Conservation (phyloP, 805 yeast species). For the Starmerella gropengiesseri region DNA sequence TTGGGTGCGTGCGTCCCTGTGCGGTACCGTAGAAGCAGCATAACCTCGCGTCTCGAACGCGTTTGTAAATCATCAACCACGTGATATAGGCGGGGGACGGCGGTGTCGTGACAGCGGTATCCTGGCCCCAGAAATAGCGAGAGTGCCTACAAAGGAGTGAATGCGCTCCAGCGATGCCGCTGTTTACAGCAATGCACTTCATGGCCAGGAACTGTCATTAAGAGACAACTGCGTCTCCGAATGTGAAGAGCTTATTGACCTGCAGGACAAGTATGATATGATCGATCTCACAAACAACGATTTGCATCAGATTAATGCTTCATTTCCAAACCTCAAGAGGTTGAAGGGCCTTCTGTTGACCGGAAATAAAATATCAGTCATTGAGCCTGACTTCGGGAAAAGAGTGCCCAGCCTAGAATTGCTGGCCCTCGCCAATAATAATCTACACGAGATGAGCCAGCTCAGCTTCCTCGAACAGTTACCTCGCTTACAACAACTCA, state of each 20-base stretch:
- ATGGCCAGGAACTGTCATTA: conserved; percentile 13
- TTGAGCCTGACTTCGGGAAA: conserved; percentile 32
- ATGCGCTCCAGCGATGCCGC: conserved; percentile 5
- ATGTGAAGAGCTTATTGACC: conserved; percentile 37
- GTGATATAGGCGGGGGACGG: too few relatives aligned
- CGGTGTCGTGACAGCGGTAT: too few relatives aligned
- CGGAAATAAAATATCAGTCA: conserved; percentile 43
- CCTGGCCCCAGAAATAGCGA: too few relatives aligned
- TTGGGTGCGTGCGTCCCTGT: too few relatives aligned
- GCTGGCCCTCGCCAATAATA: conserved; percentile 44
- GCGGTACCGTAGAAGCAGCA: too few relatives aligned
- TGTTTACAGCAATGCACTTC: conserved; percentile 10
- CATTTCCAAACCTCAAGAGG: conserved; percentile 37
- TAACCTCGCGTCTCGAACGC: too few relatives aligned
- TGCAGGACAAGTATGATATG: conserved; percentile 38
- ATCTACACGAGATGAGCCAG: conserved; percentile 37
- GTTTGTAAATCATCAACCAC: too few relatives aligned
- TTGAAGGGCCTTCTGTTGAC: conserved; percentile 48
- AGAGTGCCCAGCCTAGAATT: conserved; percentile 40
- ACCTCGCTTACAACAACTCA: conserved; percentile 37
- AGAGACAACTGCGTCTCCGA: conserved; percentile 32
- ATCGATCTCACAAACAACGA: conserved; percentile 72
- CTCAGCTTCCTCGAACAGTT: conserved; percentile 35
- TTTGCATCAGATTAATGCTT: conserved; percentile 40
- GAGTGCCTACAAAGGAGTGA: too few relatives aligned